Conservation (phyloP, 768 basidiomycete species). For the Leucosporidium scottii region DNA sequence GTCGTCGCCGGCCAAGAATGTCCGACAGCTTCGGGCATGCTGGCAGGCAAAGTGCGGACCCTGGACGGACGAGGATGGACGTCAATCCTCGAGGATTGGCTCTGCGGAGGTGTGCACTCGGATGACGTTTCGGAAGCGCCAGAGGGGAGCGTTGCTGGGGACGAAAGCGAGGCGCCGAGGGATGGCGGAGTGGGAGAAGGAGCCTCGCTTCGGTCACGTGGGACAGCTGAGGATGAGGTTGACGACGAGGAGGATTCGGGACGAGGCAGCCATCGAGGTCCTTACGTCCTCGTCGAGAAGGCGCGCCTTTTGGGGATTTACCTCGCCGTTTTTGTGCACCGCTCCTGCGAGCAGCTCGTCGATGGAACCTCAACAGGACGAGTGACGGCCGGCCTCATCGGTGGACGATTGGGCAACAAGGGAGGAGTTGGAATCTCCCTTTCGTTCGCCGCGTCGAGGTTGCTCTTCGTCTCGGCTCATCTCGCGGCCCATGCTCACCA, state of each 20-base stretch:
- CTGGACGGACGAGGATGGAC: slow-evolving; percentile 34
- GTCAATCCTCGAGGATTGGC: slow-evolving; percentile 33
- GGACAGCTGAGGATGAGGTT: not conserved
- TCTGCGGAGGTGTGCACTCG: slow-evolving; percentile 30
- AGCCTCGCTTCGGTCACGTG: not conserved
- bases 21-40: slow-evolving; percentile 21
- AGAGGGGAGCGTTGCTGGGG: not conserved
- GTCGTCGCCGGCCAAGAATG: slow-evolving; percentile 36
- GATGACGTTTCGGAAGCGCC: slow-evolving; percentile 1
- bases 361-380: slow-evolving; percentile 63
- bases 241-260: not conserved
- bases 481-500: slow-evolving; percentile 54
- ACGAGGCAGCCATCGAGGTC: slow-evolving; percentile 46
- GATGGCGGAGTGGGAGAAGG: slow-evolving; percentile 4
- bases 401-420: slow-evolving; percentile 87
- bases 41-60: slow-evolving; percentile 16
- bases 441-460: slow-evolving; percentile 69
- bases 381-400: slow-evolving; percentile 82
- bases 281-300: slow-evolving; percentile 77
- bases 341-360: slow-evolving; percentile 42
- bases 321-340: slow-evolving; percentile 43
- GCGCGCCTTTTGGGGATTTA: slow-evolving; percentile 81
- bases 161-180: not conserved
- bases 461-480: slow-evolving; percentile 87
- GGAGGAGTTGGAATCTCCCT: slow-evolving; percentile 80